Percentiles rank a stretch among this genome's conserved stretches.
These are phyloP conservation scores for Pichia deserticola DNA, from an alignment of 805 yeast genomes.

Conservation along the genomic window DNA sequence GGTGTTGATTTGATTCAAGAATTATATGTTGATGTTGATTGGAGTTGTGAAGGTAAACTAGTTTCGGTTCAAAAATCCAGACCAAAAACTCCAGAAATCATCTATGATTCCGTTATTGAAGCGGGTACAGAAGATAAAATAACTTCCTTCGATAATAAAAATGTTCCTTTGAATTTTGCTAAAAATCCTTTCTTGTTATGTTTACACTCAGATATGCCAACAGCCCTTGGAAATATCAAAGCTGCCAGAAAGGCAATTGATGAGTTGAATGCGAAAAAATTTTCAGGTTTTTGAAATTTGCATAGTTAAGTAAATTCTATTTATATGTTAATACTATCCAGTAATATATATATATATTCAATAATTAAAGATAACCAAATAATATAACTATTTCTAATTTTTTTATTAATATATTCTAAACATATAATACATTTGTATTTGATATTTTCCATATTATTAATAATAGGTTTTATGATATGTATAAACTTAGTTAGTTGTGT, in stretches of 20 bases:
- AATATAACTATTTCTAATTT: too few species aligned
- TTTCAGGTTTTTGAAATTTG: too few species aligned
- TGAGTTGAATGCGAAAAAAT: conserved; percentile 14
- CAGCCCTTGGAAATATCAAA: conserved; percentile 28
- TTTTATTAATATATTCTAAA: too few species aligned
- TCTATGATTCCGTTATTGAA: conserved; percentile 21
- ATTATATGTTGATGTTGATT: conserved; percentile 30
- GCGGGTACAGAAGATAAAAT: conserved; percentile 24
- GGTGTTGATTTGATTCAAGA: conserved; percentile 33
- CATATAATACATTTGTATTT: too few species aligned
- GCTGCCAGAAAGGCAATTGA: conserved; percentile 28
- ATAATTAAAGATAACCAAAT: too few species aligned
- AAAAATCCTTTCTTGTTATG: conserved; percentile 28
- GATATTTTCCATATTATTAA: too few species aligned
- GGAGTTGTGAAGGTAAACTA: conserved; percentile 26
- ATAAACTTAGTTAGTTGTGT: too few species aligned
- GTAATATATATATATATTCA: too few species aligned
- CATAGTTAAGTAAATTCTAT: neutral
- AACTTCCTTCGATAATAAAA: conserved; percentile 19
- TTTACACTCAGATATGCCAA: conserved; percentile 33
- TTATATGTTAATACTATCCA: neutral
- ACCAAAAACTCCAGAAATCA: conserved; percentile 22
- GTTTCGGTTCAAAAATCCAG: conserved; percentile 25
- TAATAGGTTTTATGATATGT: too few species aligned
- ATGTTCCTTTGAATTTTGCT: conserved; percentile 24